Percentiles rank a stretch among this genome's conserved stretches.
Evolutionary conservation across 164 flowering plant genomes (phyloP).

Genomic region (Vitis riparia): DNA sequence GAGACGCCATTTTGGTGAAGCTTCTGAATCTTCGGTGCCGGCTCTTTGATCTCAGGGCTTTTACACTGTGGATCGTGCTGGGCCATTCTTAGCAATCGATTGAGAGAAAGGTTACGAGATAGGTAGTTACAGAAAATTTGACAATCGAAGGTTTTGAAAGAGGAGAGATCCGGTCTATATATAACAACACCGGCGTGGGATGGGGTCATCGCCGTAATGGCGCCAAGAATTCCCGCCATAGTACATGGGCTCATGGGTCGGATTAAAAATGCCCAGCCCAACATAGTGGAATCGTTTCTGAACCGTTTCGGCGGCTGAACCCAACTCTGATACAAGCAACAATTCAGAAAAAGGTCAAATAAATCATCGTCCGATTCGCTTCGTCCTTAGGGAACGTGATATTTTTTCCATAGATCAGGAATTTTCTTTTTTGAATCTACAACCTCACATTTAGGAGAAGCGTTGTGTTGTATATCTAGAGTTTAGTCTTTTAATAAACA

Average conservation of each 20-base stretch:
- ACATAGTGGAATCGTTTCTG: not conserved
- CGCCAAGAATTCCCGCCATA: slow-evolving; percentile 45
- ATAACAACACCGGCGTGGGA: not conserved
- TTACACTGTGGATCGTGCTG: slow-evolving; percentile 1
- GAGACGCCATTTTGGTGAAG: slow-evolving; percentile 28
- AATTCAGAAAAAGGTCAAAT: no score
- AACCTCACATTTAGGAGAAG: no score
- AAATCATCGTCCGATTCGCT: no score
- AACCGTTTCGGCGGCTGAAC: no score
- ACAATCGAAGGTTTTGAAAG: not conserved
- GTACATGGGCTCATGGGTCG: not conserved
- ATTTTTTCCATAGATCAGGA: no score
- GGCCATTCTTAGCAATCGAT: slow-evolving; percentile 17
- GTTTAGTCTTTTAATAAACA: no score
- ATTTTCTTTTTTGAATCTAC: no score
- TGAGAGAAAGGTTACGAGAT: not conserved
- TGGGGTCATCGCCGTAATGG: slow-evolving; percentile 9
- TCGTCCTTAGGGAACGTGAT: no score
- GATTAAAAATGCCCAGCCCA: no score
- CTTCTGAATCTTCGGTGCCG: slow-evolving; percentile 43
- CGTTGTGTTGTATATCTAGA: no score
- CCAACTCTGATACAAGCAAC: no score
- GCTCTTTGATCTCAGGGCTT: slow-evolving; percentile 37
- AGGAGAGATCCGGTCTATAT: slow-evolving; percentile 2
- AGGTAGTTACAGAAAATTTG: not conserved